Evolutionary conservation across 441 rosid species (phyloP), one percentile per base, ranked within the genome.

Genomic region (Syzygium malaccense): DNA sequence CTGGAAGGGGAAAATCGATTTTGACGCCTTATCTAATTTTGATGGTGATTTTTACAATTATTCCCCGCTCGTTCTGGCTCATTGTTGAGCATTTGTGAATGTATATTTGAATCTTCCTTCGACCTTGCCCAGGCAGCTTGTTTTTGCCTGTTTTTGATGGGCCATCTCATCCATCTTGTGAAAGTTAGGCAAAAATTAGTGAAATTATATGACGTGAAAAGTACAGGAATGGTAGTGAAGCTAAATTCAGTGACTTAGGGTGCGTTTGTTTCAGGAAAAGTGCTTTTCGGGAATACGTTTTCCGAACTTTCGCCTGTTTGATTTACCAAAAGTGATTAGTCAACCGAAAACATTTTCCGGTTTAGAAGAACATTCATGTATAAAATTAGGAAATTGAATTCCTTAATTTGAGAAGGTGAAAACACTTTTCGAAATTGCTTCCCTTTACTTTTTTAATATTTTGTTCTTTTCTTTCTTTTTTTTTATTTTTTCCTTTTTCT

Each of bases 81-180:
- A 75, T 57, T 71, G 48, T 53, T 28, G 90, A 88, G 90, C 89
- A 79, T 87, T 53, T 80, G 88, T 88, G 85, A 88, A 87, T 91
- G 79, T 41, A 41, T 75, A 75, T 37, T 86, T 79, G 28, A 23
- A 41, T 66, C 58, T 15, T 88, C 89, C 37, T 55, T 62, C 37
- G 86, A 55, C 89, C 19, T 51, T 84, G 54, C 57, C 37, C 33
- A 71, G 83, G 83, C 83, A 75, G 51, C 51, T 75, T 78, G 53
- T 45, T 75, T 86, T 51, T 55, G 55, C 60, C 56, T 88, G 87
- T 89, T 71, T 86, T 30, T 32, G 88, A 66, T 90, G 89, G 90
- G 90, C 87, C 84, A 37, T 88, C 58, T 86, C 89, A 71, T 91
- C 86, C 64, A 62, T 85, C 86, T 23, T 57, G 45, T 54, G 86